A percentile compares a stretch with the other conserved stretches of the same genome.
These are phyloP conservation scores for Trichoderma reesei DNA, from an alignment of 495 filamentous ascomycete genomes.

Conservation along the genomic window DNA sequence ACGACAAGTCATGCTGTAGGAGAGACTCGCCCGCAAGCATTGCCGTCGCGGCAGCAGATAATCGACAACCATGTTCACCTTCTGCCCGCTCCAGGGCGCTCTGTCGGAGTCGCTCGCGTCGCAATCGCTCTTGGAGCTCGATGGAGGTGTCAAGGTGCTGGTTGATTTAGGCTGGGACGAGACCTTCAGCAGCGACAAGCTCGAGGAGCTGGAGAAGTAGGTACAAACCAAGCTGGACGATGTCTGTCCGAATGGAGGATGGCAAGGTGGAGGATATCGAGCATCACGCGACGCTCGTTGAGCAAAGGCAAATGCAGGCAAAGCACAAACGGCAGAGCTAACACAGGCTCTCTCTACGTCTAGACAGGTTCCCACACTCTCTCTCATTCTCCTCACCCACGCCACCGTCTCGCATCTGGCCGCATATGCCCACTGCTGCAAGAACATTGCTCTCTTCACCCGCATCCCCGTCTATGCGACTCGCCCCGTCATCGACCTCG, in stretches of 20 bases:
- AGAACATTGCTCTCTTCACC: constrained; percentile 83
- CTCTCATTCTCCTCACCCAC: constrained; percentile 89
- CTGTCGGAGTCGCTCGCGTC: constrained; percentile 78
- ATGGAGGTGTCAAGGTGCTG: constrained; percentile 90
- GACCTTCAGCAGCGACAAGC: constrained; percentile 66
- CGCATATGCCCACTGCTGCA: constrained; percentile 94
- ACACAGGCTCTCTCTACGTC: constrained; percentile 12
- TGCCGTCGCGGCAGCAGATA: constrained; percentile 9
- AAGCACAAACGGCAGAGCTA: constrained; percentile 9
- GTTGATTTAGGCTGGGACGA: constrained; percentile 96
- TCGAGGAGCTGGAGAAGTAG: constrained; percentile 83
- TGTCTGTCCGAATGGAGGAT: too few relatives aligned
- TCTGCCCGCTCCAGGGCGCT: constrained; percentile 84
- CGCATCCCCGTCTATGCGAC: constrained; percentile 96
- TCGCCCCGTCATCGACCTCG: constrained; percentile 82
- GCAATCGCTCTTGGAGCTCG: constrained; percentile 90
- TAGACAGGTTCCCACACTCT: constrained; percentile 83
- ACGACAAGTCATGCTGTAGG: constrained; percentile 3
- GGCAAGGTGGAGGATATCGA: too few relatives aligned
- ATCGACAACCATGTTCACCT: constrained; percentile 87
- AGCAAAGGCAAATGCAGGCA: neutral
- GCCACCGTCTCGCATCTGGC: constrained; percentile 83
- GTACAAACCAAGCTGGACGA: too few relatives aligned
- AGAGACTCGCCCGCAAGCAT: neutral
- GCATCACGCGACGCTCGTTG: too few relatives aligned